Base-by-base conservation (phyloP, 371 early-diverging fungal species). In the Mortierella sp. region DNA sequence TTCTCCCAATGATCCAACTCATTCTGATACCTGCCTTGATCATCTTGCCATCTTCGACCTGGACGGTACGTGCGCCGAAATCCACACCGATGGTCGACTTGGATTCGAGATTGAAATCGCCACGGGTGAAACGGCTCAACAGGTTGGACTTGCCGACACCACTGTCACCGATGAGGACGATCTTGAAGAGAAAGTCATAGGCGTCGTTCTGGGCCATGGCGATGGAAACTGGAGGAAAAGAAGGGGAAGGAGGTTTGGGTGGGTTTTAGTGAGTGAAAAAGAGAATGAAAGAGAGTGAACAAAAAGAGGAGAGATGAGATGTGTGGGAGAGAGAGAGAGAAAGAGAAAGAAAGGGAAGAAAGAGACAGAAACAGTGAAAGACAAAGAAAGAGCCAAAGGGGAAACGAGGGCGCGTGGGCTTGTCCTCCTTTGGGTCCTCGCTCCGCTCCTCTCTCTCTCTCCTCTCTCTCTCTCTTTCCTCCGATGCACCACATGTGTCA, bases 101-200 rank as follows among this genome's bases (percentile, higher is more conserved):
- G 53, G 72, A 71, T 64, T 76, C 76, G 62, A 76, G 76, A 48
- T 76, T 76, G 55, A 76, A 76, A 72, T 76, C 76, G 30, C 76
- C 76, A 45, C 76, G 76, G 57, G 97, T 96, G 84, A 98, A 97
- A 44, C 96, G 90, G 66, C 94, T 89, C 52, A 99, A 90, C 30
- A 99, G 89, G 84, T 98, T 98, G 66, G 98, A 97, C 82, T 99
- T 99, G 55, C 99, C 98, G 66, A 98, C 98, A 53, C 98, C 97
- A 1, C 97, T 94, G 83, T 98, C 97, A 44, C 98, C 98, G 82
- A 99, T 96, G 66, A 77, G 89, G 50, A 98, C 97, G 67, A 98
- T 95, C 83, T 94, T 94, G 88, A 94, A 94, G 64, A 94, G 84
- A 69, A 90, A 94, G 80, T 94, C 94, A 88, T 94, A 94, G 65